Conservation (phyloP, 192 early-diverging fungal species). For the Podila epicladia region DNA sequence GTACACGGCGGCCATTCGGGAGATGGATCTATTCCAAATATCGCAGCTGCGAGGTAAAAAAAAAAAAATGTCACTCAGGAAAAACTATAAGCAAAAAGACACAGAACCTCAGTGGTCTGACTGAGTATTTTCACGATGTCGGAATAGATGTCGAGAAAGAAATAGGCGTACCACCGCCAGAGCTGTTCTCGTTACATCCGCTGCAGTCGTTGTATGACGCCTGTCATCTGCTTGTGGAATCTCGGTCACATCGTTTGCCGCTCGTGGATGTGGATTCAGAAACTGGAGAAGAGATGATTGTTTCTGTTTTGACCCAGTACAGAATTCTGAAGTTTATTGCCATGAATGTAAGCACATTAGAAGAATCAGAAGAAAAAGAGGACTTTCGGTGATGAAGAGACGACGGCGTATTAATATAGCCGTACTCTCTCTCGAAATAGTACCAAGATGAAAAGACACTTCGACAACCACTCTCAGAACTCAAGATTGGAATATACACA, state of each 20-base stretch:
- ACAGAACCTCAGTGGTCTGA: not conserved
- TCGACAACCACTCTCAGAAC: constrained; percentile 74
- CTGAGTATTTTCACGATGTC: not conserved
- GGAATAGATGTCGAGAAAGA: constrained; percentile 67
- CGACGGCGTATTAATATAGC: too few species aligned
- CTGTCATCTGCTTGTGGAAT: constrained; percentile 78
- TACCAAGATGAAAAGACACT: constrained; percentile 71
- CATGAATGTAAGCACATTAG: constrained; percentile 69
- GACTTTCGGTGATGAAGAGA: too few species aligned
- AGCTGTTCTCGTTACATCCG: constrained; percentile 84
- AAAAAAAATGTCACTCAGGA: not conserved
- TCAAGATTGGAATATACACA: constrained; percentile 89
- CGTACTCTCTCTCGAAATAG: not conserved
- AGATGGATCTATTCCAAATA: constrained; percentile 86
- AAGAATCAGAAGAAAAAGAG: too few species aligned
- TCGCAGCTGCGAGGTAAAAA: constrained; percentile 67
- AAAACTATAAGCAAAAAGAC: not conserved
- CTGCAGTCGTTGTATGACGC: constrained; percentile 90
- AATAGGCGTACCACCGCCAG: constrained; percentile 67
- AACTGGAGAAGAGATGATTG: constrained; percentile 84
- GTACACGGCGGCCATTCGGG: constrained; percentile 82
- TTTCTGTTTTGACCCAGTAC: constrained; percentile 91
- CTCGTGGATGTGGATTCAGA: constrained; percentile 84
- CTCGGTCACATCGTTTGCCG: constrained; percentile 88
- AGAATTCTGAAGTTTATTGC: constrained; percentile 91